Base-by-base conservation (phyloP, 2,329 filamentous ascomycete genomes). In the Grosmannia huntii region DNA sequence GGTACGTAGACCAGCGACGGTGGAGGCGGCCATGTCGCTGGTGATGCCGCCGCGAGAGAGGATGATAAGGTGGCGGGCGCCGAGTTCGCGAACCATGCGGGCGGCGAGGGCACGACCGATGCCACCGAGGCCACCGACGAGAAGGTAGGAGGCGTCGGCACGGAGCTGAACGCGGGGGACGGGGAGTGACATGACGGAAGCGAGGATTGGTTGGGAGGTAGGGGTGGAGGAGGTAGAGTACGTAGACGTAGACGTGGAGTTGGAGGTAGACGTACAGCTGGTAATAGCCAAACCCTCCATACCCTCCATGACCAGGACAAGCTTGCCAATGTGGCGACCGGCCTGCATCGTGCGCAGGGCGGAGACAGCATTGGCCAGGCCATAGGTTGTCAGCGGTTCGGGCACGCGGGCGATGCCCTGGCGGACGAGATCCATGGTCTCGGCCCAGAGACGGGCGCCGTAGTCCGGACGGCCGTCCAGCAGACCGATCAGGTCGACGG, bases 281-380 rank as follows among this genome's bases (percentile, higher is more conserved):
- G n/a, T n/a, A n/a, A n/a, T n/a, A n/a, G n/a, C n/a, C n/a, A n/a
- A n/a, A n/a, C n/a, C n/a, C n/a, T n/a, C n/a, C n/a, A n/a, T n/a
- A n/a, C n/a, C n/a, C n/a, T 53, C 50, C 4, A 28, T 4, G 11
- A 61, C 59, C 6, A 63, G 57, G 6, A 63, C 61, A 4, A 62
- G 36, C 58, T 63, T 76, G 0, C 73, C 74, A 0, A 71, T 68
- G 55, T 75, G 73, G 10, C 70, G 69, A 2, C 73, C 72, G 23
- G 65, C 65, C 51, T 75, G 72, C 62, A 78, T 71, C 3, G 70
- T 70, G 31, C 73, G 69, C 62, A 78, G 72, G 4, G 74, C 73
- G 1, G 71, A 65, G 48, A 70, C 67, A 9, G 73, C 66, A 4
- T 72, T 56, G 33, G 56, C 57, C 14, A 58, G 57, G 19, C 51